A percentile compares a stretch with the other conserved stretches of the same genome.
These are phyloP conservation scores for Lycium ferocissimum DNA, from an alignment of 257 asterid species.

Conservation along the genomic window DNA sequence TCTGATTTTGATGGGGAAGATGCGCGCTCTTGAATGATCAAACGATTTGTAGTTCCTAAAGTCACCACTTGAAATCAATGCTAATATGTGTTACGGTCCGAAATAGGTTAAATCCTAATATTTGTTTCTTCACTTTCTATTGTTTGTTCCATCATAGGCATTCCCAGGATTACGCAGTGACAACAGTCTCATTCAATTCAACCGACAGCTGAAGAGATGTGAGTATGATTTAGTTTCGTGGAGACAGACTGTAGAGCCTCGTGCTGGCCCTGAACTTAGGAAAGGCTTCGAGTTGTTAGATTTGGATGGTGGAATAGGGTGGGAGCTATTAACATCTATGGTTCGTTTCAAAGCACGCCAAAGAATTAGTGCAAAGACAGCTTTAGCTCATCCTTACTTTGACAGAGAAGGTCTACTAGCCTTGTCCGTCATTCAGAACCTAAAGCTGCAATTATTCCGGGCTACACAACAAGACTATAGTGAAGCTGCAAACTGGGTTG, in stretches of 20 bases:
- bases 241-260: slow-evolving; percentile 77
- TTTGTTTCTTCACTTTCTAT: background rate
- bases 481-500: slow-evolving; percentile 82
- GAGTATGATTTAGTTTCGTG: slow-evolving; percentile 80
- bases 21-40: background rate
- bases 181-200: slow-evolving; percentile 79
- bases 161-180: slow-evolving; percentile 77
- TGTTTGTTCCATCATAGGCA: slow-evolving; percentile 51
- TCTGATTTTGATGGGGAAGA: slow-evolving; percentile 2
- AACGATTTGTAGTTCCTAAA: slow-evolving; percentile 1
- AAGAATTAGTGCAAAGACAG: slow-evolving; percentile 82
- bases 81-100: background rate
- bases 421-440: slow-evolving; percentile 83
- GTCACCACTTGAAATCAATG: background rate
- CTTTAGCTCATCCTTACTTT: slow-evolving; percentile 94
- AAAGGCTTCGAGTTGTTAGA: slow-evolving; percentile 88
- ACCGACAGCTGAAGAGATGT: slow-evolving; percentile 87
- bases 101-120: background rate
- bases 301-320: slow-evolving; percentile 86
- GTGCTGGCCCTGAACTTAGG: slow-evolving; percentile 76
- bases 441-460: slow-evolving; percentile 72
- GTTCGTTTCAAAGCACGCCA: slow-evolving; percentile 89
- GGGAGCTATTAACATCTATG: slow-evolving; percentile 94
- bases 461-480: slow-evolving; percentile 89
- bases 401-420: slow-evolving; percentile 88